Evolutionary conservation across 306 rosid genomes (phyloP), one percentile per base, ranked within the genome.

Genomic region (Cucurbita maxima): DNA sequence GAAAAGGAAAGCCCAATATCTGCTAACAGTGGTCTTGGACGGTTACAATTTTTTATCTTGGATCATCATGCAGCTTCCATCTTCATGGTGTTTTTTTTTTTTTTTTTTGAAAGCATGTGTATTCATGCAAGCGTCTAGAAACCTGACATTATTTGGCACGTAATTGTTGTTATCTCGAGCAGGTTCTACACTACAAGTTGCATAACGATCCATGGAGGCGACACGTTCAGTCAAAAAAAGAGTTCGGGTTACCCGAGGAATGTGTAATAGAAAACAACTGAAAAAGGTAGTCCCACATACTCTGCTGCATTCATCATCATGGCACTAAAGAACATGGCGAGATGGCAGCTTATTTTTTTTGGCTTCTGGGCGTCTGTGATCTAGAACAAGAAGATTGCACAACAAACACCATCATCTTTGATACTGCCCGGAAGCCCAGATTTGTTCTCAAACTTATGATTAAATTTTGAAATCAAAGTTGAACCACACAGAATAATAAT

Each of bases 131-230:
- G 18, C 44, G 19, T 12, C 48, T 62, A 34, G 64, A 62, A 66
- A 68, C 73, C 22, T 68, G 75, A 76, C 72, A 7, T 44, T 71
- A 36, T 30, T 75, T 75, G 43, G n/a, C 61, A 48, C 45, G 10
- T 22, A 30, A 34, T 52, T 70, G 7, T 48, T 79, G 57, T 73
- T 62, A 20, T 59, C 10, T 76, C 58, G 22, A 77, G 60, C 75
- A 90, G 98, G 83, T 88, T 82, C 78, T 92, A 87, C 96, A 92
- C 79, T 84, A 88, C 87, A 90, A 92, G 86, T 81, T 92, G 70
- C 96, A 92, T 43, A 86, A 90, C 20, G 98, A 92, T 16, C 93
- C 86, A 50, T 90, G 96, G 98, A 84, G 93, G 89, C 87, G 75
- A 79, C 80, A 40, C 55, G 80, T 80, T 77, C 73, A 20, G 54